Percentiles rank a stretch among this genome's conserved stretches.
Conservation (phyloP, 495 filamentous ascomycete species). For the Penicillium samsonianum region DNA sequence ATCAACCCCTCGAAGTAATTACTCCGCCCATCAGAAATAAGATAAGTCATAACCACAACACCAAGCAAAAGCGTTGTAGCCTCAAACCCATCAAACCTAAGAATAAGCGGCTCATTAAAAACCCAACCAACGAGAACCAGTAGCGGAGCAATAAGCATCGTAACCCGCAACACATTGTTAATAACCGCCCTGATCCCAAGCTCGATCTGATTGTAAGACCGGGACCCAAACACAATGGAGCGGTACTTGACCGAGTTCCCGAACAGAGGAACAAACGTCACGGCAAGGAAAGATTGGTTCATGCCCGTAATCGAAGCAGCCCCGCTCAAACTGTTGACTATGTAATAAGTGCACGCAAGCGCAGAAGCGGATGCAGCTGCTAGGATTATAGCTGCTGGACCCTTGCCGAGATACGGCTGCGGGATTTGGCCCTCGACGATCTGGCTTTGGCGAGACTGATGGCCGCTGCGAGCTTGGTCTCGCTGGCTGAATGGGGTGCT, state of each 20-base stretch:
- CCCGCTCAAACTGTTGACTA: slow-evolving; percentile 29
- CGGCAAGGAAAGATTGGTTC: slow-evolving; percentile 25
- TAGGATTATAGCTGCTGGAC: slow-evolving; percentile 5
- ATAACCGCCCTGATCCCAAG: slow-evolving; percentile 28
- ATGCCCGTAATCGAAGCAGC: slow-evolving; percentile 18
- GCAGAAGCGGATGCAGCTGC: slow-evolving; percentile 14
- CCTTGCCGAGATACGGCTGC: background rate
- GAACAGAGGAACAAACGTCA: slow-evolving; percentile 29
- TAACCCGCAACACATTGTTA: slow-evolving; percentile 28
- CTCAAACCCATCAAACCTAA: slow-evolving; percentile 41
- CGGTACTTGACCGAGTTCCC: slow-evolving; percentile 29
- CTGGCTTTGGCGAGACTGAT: slow-evolving; percentile 4
- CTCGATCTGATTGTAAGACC: slow-evolving; percentile 24
- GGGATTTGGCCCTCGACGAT: slow-evolving; percentile 6
- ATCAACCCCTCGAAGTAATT: slow-evolving; percentile 57
- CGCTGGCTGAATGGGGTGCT: slow-evolving; percentile 9
- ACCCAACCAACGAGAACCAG: slow-evolving; percentile 43
- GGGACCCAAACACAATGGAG: slow-evolving; percentile 22
- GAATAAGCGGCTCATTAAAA: slow-evolving; percentile 30
- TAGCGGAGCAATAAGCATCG: slow-evolving; percentile 39
- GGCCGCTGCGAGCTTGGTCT: background rate
- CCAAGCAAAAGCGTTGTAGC: slow-evolving; percentile 37
- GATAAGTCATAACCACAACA: slow-evolving; percentile 35
- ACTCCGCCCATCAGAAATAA: slow-evolving; percentile 65
- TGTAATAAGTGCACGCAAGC: slow-evolving; percentile 26